Evolutionary conservation across 371 early-diverging fungal species (phyloP).

Genomic region (Rhizomucor miehei): DNA sequence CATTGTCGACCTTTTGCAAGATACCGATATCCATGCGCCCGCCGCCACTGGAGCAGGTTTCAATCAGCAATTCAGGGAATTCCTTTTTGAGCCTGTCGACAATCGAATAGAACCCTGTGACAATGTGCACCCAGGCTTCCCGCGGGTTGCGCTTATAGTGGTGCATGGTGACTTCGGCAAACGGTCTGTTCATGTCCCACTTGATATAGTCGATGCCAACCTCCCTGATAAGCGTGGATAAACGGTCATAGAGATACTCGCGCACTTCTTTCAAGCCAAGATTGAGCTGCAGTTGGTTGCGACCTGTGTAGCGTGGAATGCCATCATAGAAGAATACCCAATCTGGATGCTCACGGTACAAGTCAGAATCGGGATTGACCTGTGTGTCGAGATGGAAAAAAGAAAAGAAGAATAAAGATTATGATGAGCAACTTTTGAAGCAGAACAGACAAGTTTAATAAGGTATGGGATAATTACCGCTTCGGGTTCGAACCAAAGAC

Average conservation of each 20-base stretch:
- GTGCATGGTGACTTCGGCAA: slow-evolving; percentile 12
- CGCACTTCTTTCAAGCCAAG: slow-evolving; percentile 27
- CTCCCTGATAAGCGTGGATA: slow-evolving; percentile 13
- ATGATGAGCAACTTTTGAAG: background rate
- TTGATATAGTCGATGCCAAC: slow-evolving; percentile 40
- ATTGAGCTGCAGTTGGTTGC: slow-evolving; percentile 38
- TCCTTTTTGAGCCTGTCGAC: slow-evolving; percentile 18
- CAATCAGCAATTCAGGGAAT: slow-evolving; percentile 25
- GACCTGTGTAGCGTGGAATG: slow-evolving; percentile 12
- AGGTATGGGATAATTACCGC: slow-evolving; percentile 15
- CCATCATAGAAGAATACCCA: slow-evolving; percentile 29
- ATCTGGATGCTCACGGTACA: slow-evolving; percentile 47
- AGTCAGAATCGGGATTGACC: slow-evolving; percentile 36
- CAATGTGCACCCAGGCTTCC: slow-evolving; percentile 24
- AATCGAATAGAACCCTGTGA: slow-evolving; percentile 17
- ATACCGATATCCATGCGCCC: slow-evolving; percentile 38
- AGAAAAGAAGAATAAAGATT: background rate
- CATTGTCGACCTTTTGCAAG: slow-evolving; percentile 16
- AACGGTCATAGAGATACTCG: slow-evolving; percentile 16
- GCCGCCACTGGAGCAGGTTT: slow-evolving; percentile 46
- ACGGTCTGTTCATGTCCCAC: slow-evolving; percentile 49
- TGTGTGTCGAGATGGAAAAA: slow-evolving; percentile 8
- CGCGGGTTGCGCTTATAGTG: slow-evolving; percentile 16
- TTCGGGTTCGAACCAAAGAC: slow-evolving; percentile 59
- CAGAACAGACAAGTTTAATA: background rate